Percentiles rank a stretch among this genome's conserved stretches.
Evolutionary conservation across 164 flowering plant species (phyloP).

Genomic region (Pachysandra terminalis): DNA sequence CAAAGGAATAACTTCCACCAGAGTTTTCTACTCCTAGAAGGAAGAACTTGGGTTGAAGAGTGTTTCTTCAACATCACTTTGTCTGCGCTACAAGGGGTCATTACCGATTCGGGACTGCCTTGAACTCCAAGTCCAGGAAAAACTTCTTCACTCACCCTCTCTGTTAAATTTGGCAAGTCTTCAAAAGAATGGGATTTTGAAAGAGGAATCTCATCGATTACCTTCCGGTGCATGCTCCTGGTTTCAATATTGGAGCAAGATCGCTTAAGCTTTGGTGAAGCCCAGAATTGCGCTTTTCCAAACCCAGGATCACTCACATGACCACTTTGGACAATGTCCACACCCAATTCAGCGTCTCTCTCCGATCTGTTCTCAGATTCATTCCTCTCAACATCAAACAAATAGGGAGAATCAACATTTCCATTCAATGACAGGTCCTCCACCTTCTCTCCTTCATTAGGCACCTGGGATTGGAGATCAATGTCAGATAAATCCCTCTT

Average conservation of each 20-base stretch:
- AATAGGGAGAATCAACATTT: slow-evolving; percentile 11
- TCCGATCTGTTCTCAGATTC: slow-evolving; percentile 16
- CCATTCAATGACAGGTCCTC: slow-evolving; percentile 8
- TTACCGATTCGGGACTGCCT: slow-evolving; percentile 53
- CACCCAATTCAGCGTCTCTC: slow-evolving; percentile 23
- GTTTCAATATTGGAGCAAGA: slow-evolving; percentile 80
- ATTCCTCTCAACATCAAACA: slow-evolving; percentile 14
- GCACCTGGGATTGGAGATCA: slow-evolving; percentile 43
- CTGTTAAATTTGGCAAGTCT: slow-evolving; percentile 36
- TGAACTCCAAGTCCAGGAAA: slow-evolving; percentile 17
- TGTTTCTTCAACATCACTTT: slow-evolving; percentile 83
- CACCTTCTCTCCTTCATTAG: slow-evolving; percentile 16
- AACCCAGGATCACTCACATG: slow-evolving; percentile 90
- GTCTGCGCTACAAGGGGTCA: slow-evolving; percentile 68
- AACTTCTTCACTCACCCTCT: slow-evolving; percentile 17
- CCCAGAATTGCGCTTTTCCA: slow-evolving; percentile 45
- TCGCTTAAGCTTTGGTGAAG: slow-evolving; percentile 68
- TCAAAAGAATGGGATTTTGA: slow-evolving; percentile 55
- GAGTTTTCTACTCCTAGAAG: slow-evolving; percentile 71
- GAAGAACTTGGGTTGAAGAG: slow-evolving; percentile 86
- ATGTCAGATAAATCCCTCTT: slow-evolving; percentile 55
- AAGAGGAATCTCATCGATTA: slow-evolving; percentile 36
- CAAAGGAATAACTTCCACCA: slow-evolving; percentile 97
- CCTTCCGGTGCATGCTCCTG: slow-evolving; percentile 33
- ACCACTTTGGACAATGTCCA: slow-evolving; percentile 47